Conservation (phyloP, 805 yeast genomes). For the Starmerella apis region DNA sequence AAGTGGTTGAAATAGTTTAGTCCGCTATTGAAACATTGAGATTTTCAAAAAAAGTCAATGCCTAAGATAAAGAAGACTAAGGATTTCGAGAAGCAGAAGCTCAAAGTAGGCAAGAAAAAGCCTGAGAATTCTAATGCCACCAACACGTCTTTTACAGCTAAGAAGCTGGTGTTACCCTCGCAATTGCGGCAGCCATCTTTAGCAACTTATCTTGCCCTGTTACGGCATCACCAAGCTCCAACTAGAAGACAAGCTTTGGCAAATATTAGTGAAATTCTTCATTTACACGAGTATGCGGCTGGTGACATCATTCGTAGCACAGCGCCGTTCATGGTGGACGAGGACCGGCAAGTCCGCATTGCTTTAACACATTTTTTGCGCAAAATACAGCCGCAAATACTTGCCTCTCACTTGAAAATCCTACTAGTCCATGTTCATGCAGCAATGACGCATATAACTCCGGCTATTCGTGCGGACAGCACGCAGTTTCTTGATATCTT, state of each 20-base stretch:
- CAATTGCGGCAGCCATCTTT: slow-evolving; percentile 29
- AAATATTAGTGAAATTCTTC: slow-evolving; percentile 16
- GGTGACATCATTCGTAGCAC: slow-evolving; percentile 37
- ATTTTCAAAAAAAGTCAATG: neutral
- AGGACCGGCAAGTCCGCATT: slow-evolving; percentile 52
- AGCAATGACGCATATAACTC: slow-evolving; percentile 86
- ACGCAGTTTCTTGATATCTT: slow-evolving; percentile 54
- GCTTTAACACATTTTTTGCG: slow-evolving; percentile 39
- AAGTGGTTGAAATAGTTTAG: neutral
- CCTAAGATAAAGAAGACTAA: slow-evolving; percentile 45
- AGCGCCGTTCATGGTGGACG: slow-evolving; percentile 58
- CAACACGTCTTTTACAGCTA: slow-evolving; percentile 74
- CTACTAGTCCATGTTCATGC: slow-evolving; percentile 65
- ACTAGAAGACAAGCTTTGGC: slow-evolving; percentile 25
- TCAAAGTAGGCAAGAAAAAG: slow-evolving; percentile 77
- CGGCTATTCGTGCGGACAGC: slow-evolving; percentile 65
- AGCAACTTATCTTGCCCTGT: slow-evolving; percentile 19
- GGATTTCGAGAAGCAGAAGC: slow-evolving; percentile 66
- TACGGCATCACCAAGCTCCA: slow-evolving; percentile 25
- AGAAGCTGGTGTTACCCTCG: slow-evolving; percentile 41
- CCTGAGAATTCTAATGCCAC: slow-evolving; percentile 66
- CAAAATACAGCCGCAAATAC: slow-evolving; percentile 21
- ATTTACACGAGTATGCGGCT: slow-evolving; percentile 14
- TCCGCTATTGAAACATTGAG: neutral
- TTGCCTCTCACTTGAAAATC: slow-evolving; percentile 33